Percentiles rank a stretch among this genome's conserved stretches.
Evolutionary conservation across 2,329 filamentous ascomycete species (phyloP).

Genomic region (Xylaria sp.): DNA sequence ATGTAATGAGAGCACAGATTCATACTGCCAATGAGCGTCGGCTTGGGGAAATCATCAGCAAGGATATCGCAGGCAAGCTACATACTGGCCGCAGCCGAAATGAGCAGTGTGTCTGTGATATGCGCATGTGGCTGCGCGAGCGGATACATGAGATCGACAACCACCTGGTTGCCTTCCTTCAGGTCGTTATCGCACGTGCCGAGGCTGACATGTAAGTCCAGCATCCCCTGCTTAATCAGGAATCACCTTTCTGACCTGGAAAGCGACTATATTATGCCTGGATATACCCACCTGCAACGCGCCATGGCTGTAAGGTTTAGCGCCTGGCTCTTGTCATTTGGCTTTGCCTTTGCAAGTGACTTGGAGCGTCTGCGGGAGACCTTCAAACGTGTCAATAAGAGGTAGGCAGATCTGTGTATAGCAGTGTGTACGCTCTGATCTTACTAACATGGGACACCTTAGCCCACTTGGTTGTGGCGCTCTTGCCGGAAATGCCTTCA

Average conservation of each 20-base stretch:
- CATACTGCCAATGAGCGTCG: slow-evolving; percentile 56
- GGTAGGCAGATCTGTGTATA: too few relatives aligned
- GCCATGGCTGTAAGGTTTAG: slow-evolving; percentile 83
- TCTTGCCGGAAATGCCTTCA: slow-evolving; percentile 79
- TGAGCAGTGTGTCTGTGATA: slow-evolving; percentile 89
- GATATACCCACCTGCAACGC: slow-evolving; percentile 88
- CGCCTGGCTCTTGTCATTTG: slow-evolving; percentile 84
- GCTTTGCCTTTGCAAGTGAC: slow-evolving; percentile 77
- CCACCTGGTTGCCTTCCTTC: slow-evolving; percentile 74
- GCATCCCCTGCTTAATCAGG: slow-evolving; percentile 23
- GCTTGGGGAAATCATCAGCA: slow-evolving; percentile 85
- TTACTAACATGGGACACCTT: too few relatives aligned
- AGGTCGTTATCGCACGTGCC: slow-evolving; percentile 73
- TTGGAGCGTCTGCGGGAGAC: slow-evolving; percentile 78
- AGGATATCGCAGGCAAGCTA: slow-evolving; percentile 85
- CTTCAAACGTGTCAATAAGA: slow-evolving; percentile 73
- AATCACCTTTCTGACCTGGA: slow-evolving; percentile 70
- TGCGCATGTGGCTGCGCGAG: slow-evolving; percentile 88
- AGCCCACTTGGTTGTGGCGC: slow-evolving; percentile 75
- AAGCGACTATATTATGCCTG: slow-evolving; percentile 86
- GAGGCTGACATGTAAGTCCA: slow-evolving; percentile 70
- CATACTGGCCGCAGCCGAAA: slow-evolving; percentile 90
- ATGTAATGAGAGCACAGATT: slow-evolving; percentile 50
- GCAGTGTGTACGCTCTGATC: too few relatives aligned
- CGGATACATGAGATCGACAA: slow-evolving; percentile 75